Conservation (phyloP, 2,329 filamentous ascomycete species). For the Phaeophleospora eucalypticola region DNA sequence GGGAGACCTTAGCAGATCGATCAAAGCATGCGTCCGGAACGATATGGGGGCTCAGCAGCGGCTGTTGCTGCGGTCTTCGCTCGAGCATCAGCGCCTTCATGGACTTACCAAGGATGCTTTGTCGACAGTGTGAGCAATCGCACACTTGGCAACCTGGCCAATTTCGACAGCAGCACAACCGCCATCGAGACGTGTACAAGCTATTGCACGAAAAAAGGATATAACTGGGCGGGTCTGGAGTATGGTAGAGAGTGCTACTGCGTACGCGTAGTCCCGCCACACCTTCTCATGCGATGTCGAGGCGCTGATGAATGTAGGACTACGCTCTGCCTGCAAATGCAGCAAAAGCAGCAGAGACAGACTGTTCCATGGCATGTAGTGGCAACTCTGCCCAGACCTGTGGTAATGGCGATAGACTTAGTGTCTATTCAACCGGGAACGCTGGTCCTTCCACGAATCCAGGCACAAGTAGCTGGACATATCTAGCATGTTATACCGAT, state of each 20-base stretch:
- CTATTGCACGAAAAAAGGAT: constrained; percentile 23
- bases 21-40: too few species aligned
- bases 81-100: constrained; percentile 2
- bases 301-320: too few species aligned
- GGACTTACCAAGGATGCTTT: constrained; percentile 13
- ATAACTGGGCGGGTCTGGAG: constrained; percentile 32
- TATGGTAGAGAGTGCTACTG: constrained; percentile 24
- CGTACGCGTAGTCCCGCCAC: too few species aligned
- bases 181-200: constrained; percentile 10
- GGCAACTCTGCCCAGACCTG: constrained; percentile 25
- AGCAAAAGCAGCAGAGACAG: background rate
- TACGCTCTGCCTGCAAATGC: background rate
- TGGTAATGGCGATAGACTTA: constrained; percentile 18
- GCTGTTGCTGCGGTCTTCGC: background rate
- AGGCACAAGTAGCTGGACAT: constrained; percentile 29
- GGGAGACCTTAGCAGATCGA: too few species aligned
- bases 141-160: constrained; percentile 3
- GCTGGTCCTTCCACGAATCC: constrained; percentile 24
- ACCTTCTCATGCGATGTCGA: too few species aligned
- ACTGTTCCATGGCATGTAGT: constrained; percentile 26
- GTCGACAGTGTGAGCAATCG: constrained; percentile 9
- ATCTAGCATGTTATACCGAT: constrained; percentile 26
- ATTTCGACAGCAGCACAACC: constrained; percentile 3
- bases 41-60: too few species aligned
- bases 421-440: constrained; percentile 21